These are phyloP conservation scores for Talaromyces verruculosus DNA, from an alignment of 2,329 filamentous ascomycete species.

Conservation along the genomic window DNA sequence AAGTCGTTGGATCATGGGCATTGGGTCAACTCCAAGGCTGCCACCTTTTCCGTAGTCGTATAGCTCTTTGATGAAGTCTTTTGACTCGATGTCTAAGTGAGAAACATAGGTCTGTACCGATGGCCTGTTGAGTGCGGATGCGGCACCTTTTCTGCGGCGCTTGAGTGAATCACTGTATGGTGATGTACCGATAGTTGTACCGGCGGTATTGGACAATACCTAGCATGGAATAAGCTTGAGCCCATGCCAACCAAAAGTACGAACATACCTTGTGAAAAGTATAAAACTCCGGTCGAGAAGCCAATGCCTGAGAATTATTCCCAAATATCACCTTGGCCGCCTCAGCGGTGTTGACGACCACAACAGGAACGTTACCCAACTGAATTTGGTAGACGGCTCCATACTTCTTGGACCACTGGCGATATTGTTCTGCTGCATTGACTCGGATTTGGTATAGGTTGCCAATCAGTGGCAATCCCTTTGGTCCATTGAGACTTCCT, in stretches of 20 bases:
- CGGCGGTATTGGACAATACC: slow-evolving; percentile 44
- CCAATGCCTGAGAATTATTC: slow-evolving; percentile 54
- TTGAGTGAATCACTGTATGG: slow-evolving; percentile 67
- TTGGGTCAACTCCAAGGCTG: not conserved
- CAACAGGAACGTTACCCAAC: slow-evolving; percentile 57
- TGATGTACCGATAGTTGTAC: slow-evolving; percentile 67
- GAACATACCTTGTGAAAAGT: slow-evolving; percentile 54
- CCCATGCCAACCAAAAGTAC: not conserved
- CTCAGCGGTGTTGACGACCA: slow-evolving; percentile 57
- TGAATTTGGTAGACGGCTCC: slow-evolving; percentile 58
- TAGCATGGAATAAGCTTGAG: not conserved
- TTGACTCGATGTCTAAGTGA: slow-evolving; percentile 63
- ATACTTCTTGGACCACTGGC: slow-evolving; percentile 53
- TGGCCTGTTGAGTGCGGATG: slow-evolving; percentile 64
- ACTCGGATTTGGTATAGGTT: slow-evolving; percentile 57
- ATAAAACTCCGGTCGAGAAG: slow-evolving; percentile 58
- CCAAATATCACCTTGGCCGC: slow-evolving; percentile 54
- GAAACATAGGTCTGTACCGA: slow-evolving; percentile 63
- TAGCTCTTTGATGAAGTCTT: slow-evolving; percentile 62
- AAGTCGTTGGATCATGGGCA: not conserved
- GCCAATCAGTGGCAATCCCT: slow-evolving; percentile 52
- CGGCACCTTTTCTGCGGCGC: slow-evolving; percentile 63
- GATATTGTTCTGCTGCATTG: slow-evolving; percentile 59
- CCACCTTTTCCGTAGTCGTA: slow-evolving; percentile 53
- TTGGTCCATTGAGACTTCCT: not conserved